Base-by-base conservation (phyloP, 176 grass and related monocot genomes). In the Metroxylon sagu region DNA sequence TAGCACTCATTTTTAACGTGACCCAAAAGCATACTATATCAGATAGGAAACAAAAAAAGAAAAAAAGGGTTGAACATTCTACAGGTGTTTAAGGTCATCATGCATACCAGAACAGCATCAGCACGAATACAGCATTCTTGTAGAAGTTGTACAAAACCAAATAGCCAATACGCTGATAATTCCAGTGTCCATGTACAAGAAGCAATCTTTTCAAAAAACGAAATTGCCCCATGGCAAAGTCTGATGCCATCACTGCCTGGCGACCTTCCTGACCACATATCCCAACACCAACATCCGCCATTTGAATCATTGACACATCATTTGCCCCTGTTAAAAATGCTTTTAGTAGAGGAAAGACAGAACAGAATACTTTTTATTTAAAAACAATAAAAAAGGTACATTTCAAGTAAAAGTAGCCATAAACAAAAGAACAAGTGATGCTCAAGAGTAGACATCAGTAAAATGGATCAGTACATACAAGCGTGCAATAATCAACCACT, bases 271-370 rank as follows among this genome's bases (percentile, higher is more conserved):
- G 94, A 66, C 94, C 94, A 26, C 82, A 93, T 78, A 98, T 98
- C 57, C 94, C 94, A 65, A 98, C 79, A 71, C 94, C 94, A 79
- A 98, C 94, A 63, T 98, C 94, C 54, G 94, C 94, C 88, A 93
- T 98, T 61, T 98, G 94, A 81, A 98, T 98, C 94, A 98, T 98
- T 56, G 94, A 98, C 73, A 98, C 94, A 85, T 98, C 94, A 83
- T 98, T 98, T 60, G 94, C 94, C 52, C 94, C 94, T 98, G 71
- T 59, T 76, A 7, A 72, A 54, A 18, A 61, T 18, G 8, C 10
- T 43, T 43, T 43, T 2, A 43, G 35, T 12, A 43, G 12, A 12
- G 35, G 35, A 43, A 43, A 43, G 35, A 29, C 28, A 29, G 31
- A 43, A 43, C 35, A 43, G 2, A 23, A 0, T 14, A 43, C 35